phyloP scores from a whole-genome alignment of 805 yeast species.

The Ogataea zsoltii region DNA sequence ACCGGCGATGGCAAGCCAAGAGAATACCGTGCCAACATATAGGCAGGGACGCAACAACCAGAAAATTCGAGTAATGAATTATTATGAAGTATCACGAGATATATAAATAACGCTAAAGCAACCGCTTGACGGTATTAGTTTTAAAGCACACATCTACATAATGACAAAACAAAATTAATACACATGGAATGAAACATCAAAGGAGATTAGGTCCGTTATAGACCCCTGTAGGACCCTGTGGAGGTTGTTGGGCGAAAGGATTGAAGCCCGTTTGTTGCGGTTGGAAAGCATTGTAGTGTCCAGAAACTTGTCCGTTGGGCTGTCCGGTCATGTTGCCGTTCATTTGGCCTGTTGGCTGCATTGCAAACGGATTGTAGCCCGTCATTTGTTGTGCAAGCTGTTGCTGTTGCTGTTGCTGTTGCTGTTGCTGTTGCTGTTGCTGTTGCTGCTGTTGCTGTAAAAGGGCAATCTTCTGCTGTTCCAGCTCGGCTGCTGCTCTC shows the following conservation, averaged over 20 bases:
- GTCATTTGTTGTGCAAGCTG: slow-evolving; percentile 15
- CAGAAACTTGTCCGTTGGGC: no score
- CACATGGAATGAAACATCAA: slow-evolving; percentile 5
- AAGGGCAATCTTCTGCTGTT: slow-evolving; percentile 20
- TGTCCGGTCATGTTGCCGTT: background rate
- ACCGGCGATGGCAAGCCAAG: slow-evolving; percentile 33
- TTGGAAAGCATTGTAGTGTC: slow-evolving; percentile 11
- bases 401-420: slow-evolving; percentile 18
- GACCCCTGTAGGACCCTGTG: slow-evolving; percentile 10
- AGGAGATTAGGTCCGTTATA: slow-evolving; percentile 35
- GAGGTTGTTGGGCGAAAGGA: slow-evolving; percentile 11
- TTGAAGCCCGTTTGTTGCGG: slow-evolving; percentile 14
- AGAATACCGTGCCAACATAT: slow-evolving; percentile 20
- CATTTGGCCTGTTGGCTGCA: slow-evolving; percentile 11
- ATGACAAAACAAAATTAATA: slow-evolving; percentile 1
- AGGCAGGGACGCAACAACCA: background rate
- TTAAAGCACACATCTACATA: no score
- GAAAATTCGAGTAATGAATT: no score
- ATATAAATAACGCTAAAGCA: no score
- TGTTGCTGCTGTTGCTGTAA: slow-evolving; percentile 16
- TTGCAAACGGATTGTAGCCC: slow-evolving; percentile 23
- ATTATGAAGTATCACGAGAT: no score
- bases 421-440: slow-evolving; percentile 14
- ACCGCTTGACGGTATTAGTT: no score
- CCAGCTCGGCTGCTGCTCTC: slow-evolving; percentile 23